Evolutionary conservation across 2,329 filamentous ascomycete genomes (phyloP).

Genomic region (Aureobasidium leucospermi): DNA sequence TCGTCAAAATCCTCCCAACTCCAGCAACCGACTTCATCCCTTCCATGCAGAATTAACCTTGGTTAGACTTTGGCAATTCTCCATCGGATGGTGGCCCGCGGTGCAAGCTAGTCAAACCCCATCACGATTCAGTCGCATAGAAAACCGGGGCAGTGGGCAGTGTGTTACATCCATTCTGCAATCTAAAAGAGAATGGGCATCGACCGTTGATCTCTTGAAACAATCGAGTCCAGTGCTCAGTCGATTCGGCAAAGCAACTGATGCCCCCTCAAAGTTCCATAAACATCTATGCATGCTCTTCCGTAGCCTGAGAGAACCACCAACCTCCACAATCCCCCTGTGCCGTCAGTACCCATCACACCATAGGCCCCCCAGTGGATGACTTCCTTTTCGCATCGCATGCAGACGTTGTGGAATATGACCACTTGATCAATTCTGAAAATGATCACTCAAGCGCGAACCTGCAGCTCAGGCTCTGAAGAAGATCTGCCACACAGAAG

Average conservation of each 20-base stretch:
- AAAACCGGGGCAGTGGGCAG: not conserved
- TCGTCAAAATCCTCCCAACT: not conserved
- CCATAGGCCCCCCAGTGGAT: not conserved
- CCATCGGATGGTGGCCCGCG: slow-evolving; percentile 7
- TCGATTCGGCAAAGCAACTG: not conserved
- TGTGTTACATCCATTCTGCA: slow-evolving; percentile 4
- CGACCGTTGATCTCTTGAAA: not conserved
- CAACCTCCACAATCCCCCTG: not conserved
- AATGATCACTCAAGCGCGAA: not conserved
- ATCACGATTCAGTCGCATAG: not conserved
- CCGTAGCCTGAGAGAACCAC: not conserved
- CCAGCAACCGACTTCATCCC: not conserved
- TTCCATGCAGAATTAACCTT: slow-evolving; percentile 7
- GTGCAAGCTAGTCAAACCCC: slow-evolving; percentile 4
- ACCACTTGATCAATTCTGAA: not conserved
- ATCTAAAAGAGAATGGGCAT: not conserved
- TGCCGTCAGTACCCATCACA: not conserved
- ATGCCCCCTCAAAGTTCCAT: not conserved
- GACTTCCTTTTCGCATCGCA: not conserved
- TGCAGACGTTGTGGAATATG: slow-evolving; percentile 7
- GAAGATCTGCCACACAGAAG: not conserved
- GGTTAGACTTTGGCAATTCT: not conserved
- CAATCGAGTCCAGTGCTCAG: slow-evolving; percentile 4
- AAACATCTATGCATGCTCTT: not conserved
- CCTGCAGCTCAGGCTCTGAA: not conserved